These are phyloP conservation scores for Clarireedia paspali DNA, from an alignment of 2,329 filamentous ascomycete genomes.

Conservation along the genomic window DNA sequence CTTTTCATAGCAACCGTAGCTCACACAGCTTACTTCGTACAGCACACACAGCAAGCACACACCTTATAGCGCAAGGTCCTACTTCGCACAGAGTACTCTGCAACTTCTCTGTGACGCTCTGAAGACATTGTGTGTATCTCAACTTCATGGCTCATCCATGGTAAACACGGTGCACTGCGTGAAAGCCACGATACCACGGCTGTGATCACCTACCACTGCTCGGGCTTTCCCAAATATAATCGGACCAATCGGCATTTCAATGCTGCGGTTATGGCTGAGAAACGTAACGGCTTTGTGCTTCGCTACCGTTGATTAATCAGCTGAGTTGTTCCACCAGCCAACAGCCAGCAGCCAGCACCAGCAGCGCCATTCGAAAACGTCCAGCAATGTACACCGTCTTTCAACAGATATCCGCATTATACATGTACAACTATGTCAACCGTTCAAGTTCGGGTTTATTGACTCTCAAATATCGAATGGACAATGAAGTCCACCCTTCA, in stretches of 20 bases:
- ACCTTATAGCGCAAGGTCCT: too few species aligned
- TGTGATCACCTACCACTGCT: constrained; percentile 1
- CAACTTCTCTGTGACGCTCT: not conserved
- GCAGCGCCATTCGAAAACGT: not conserved
- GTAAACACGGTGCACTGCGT: constrained; percentile 8
- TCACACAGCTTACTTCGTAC: too few species aligned
- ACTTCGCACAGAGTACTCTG: not conserved
- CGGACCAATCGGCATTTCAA: not conserved
- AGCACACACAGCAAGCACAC: too few species aligned
- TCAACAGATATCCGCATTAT: not conserved
- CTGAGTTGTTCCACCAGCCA: constrained; percentile 1
- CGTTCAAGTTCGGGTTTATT: not conserved
- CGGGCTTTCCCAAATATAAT: not conserved
- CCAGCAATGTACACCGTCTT: constrained; percentile 1
- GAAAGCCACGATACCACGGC: constrained; percentile 8
- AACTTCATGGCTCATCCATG: not conserved
- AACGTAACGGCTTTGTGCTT: constrained; percentile 7
- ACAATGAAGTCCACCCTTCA: not conserved
- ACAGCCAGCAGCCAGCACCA: not conserved
- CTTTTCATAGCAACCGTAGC: too few species aligned
- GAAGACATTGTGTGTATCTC: not conserved
- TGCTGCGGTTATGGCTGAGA: not conserved
- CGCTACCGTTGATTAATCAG: constrained; percentile 6
- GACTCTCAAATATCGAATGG: not conserved
- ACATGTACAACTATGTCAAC: not conserved